A percentile compares a stretch with the other conserved stretches of the same genome.
Conservation (phyloP, 169 alveolate genomes). For the Eimeria acervulina region DNA sequence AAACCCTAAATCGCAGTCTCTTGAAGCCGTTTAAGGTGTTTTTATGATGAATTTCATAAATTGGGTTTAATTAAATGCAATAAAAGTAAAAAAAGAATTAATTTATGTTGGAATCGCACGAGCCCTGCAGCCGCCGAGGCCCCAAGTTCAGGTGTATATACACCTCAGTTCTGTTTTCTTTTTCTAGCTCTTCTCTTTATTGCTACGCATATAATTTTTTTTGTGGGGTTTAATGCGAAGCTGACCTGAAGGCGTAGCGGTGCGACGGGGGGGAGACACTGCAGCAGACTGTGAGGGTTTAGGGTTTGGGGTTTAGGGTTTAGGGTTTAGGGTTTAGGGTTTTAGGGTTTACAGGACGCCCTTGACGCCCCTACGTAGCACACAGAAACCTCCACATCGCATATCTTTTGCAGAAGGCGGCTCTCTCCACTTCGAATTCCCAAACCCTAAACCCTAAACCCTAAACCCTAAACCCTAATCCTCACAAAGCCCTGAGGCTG, state of each 20-base stretch:
- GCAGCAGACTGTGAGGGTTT: background rate
- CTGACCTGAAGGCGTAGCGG: background rate
- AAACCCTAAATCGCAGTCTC: background rate
- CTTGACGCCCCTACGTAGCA: background rate
- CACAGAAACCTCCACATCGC: background rate
- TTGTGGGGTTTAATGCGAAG: background rate
- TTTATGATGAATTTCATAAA: background rate
- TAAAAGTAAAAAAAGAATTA: background rate
- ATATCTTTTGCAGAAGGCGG: background rate
- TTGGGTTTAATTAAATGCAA: background rate
- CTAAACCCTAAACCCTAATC: too few species aligned
- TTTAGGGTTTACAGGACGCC: background rate
- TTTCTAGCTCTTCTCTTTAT: background rate
- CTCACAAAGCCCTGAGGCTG: too few species aligned
- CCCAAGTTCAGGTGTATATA: constrained; percentile 9
- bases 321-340: constrained; percentile 47
- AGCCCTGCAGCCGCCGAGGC: background rate
- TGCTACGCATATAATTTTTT: background rate
- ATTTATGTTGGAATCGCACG: background rate
- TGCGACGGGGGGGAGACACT: background rate
- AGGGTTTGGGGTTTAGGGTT: constrained; percentile 10
- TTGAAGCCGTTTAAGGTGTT: background rate
- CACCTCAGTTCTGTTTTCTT: background rate
- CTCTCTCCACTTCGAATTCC: too few species aligned
- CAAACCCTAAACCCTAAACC: too few species aligned